Evolutionary conservation across 2,329 filamentous ascomycete species (phyloP).

Genomic region (Fusarium equiseti): DNA sequence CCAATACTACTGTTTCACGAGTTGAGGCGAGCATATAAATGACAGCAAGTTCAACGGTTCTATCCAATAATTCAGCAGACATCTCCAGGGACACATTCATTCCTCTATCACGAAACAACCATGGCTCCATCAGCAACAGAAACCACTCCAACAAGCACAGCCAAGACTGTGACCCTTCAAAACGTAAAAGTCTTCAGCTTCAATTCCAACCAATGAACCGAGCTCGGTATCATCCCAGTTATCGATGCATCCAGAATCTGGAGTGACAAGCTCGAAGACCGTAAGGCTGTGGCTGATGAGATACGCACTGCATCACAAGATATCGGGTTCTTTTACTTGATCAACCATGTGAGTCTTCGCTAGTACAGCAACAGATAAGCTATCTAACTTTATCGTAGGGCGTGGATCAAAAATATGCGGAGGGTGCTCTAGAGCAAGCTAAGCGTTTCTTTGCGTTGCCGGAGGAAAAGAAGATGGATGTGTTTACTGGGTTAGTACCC

Average conservation of each 20-base stretch:
- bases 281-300: not conserved
- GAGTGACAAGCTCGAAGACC: not conserved
- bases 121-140: not conserved
- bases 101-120: not conserved
- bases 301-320: not conserved
- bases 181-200: slow-evolving; percentile 5
- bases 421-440: slow-evolving; percentile 53
- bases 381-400: not conserved
- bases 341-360: not conserved
- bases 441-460: slow-evolving; percentile 58
- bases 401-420: slow-evolving; percentile 48
- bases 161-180: not conserved
- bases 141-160: not conserved
- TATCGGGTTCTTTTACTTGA: slow-evolving; percentile 2
- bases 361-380: not conserved
- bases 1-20: not conserved
- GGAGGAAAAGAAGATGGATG: slow-evolving; percentile 60
- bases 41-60: not conserved
- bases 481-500: slow-evolving; percentile 55
- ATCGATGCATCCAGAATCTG: slow-evolving; percentile 4
- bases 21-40: not conserved
- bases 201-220: not conserved
- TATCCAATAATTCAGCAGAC: not conserved
- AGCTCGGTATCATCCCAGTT: not conserved
- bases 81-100: too few species aligned